phyloP scores from a whole-genome alignment of 2,329 filamentous ascomycete genomes.

The Diaporthe capsici region DNA sequence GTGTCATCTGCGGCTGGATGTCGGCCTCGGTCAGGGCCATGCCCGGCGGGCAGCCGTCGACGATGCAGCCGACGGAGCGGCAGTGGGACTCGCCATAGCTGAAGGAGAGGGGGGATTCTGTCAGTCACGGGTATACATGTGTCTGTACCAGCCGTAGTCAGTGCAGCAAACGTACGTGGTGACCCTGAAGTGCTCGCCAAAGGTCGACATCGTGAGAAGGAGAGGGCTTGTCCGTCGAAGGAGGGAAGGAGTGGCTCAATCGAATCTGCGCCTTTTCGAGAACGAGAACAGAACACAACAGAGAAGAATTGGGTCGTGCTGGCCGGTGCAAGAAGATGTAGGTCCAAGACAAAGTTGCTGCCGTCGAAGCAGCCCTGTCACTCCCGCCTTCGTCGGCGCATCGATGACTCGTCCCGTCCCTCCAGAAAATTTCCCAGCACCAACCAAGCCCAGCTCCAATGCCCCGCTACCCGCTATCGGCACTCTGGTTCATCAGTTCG shows the following conservation, averaged over 20 bases:
- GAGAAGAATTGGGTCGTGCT: background rate
- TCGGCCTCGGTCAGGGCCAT: constrained; percentile 87
- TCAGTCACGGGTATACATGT: background rate
- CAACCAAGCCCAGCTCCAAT: constrained; percentile 1
- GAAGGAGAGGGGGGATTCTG: constrained; percentile 38
- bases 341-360: background rate
- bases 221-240: background rate
- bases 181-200: constrained; percentile 85
- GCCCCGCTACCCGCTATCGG: constrained; percentile 14
- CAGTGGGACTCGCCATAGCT: constrained; percentile 91
- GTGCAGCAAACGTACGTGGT: constrained; percentile 74
- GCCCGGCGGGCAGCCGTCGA: constrained; percentile 92
- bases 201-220: constrained; percentile 81
- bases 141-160: background rate
- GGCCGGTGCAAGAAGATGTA: background rate
- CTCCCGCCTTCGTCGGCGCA: constrained; percentile 1
- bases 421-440: background rate
- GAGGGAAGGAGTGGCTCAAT: background rate
- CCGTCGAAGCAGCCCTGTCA: background rate
- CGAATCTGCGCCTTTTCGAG: background rate
- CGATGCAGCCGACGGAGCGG: constrained; percentile 92
- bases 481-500: background rate
- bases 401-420: constrained; percentile 6
- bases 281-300: background rate
- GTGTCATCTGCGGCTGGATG: constrained; percentile 95